phyloP scores from a whole-genome alignment of 208 protist species.

The Crithidia fasciculata region DNA sequence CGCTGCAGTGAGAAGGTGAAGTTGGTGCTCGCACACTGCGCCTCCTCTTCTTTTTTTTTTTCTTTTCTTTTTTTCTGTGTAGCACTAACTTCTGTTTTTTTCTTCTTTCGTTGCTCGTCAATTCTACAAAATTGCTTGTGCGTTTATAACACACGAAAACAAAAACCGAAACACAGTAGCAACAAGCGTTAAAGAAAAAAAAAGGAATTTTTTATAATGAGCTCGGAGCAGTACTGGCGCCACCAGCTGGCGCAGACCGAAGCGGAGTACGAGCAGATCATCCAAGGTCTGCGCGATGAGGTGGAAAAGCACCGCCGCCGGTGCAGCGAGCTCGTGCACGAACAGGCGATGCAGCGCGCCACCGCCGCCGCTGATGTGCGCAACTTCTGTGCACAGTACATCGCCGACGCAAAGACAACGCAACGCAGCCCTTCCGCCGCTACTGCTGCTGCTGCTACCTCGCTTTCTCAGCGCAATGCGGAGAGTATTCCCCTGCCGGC shows the following conservation, averaged over 20 bases:
- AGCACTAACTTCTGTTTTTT: background rate
- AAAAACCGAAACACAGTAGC: background rate
- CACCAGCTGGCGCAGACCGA: conserved; percentile 36
- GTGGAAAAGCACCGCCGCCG: conserved; percentile 67
- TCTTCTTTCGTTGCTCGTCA: too few species aligned
- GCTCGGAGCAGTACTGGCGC: conserved; percentile 71
- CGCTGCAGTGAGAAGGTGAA: too few species aligned
- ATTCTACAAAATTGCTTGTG: too few species aligned
- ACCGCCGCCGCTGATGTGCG: conserved; percentile 73
- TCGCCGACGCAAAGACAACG: conserved; percentile 9
- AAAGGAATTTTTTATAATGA: conserved; percentile 39
- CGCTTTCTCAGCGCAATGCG: background rate
- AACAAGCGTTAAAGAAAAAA: conserved; percentile 16
- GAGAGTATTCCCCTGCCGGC: conserved; percentile 53
- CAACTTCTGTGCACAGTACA: conserved; percentile 68
- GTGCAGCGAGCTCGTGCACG: conserved; percentile 70
- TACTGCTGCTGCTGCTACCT: too few species aligned
- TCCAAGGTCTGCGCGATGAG: conserved; percentile 71
- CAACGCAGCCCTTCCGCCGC: too few species aligned
- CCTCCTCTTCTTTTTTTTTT: too few species aligned
- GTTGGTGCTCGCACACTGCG: too few species aligned
- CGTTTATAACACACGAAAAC: background rate
- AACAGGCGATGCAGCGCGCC: conserved; percentile 67
- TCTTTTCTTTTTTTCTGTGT: background rate
- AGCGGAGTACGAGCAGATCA: conserved; percentile 63